Base-by-base conservation (phyloP, 2,329 filamentous ascomycete genomes). In the Colletotrichum scovillei region DNA sequence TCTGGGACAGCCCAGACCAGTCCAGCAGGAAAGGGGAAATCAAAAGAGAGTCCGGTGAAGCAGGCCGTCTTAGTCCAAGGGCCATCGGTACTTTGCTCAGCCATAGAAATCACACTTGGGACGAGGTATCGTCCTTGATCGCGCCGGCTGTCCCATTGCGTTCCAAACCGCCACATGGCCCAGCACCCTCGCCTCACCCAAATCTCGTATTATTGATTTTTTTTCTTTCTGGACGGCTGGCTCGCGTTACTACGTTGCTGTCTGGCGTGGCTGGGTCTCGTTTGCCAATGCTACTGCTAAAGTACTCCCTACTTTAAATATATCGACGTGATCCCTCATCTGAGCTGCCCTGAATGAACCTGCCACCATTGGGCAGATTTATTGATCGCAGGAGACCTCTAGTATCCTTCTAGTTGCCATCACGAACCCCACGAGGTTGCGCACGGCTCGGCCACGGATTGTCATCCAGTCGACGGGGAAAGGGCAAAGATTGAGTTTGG, bases 91-190 rank as follows among this genome's bases (percentile, higher is more conserved):
- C 32, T 65, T 42, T 28, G n/a, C 5, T 7, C 2, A 56, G 11
- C 6, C 16, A 24, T n/a, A 63, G n/a, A 63, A 28, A 30, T 26
- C 46, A 49, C 42, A 7, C 19, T 11, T 49, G 2, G 19, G 30
- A 12, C n/a, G 19, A 52, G 26, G 38, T 52, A 52, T 19, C 22
- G 30, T 24, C 22, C 30, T 28, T 11, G 12, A 30, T 42, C 57
- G 28, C 26, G 19, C 28, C 14, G n/a, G 46, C 68, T 56, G 30
- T 46, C 60, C 55, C 52, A 72, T 57, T 49, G 52, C 70, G 58
- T 69, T 69, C 53, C 59, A 63, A 70, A 56, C 70, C 70, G 55
- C 70, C 70, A 69, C 70, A 46, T 49, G 8, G 66, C 53, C 38
- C 59, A 26, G 58, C 59, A 72, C 66, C 66, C 55, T 72, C 70